Base-by-base conservation (phyloP, 2,329 filamentous ascomycete genomes). In the Fusarium haematococcum region DNA sequence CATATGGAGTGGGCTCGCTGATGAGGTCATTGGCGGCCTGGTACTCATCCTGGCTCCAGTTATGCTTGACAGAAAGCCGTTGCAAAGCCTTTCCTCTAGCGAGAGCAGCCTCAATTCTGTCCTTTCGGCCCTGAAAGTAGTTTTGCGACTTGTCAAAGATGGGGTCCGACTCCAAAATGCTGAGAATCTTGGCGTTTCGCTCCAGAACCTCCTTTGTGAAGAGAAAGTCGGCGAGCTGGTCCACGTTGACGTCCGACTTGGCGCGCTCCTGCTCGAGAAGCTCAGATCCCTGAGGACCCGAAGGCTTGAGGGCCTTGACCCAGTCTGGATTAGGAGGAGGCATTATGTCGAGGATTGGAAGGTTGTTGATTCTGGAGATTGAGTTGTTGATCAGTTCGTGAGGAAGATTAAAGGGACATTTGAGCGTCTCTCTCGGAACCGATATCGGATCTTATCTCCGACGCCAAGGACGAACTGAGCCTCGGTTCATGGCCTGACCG, bases 141-240 rank as follows among this genome's bases (percentile, higher is more conserved):
- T 95, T 94, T 74, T 93, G 91, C 4, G 91, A 91, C 84, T 95
- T 95, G 83, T 95, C 92, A 75, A 95, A 95, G 66, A 94, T 88
- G 62, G 90, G 89, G 68, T 95, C 92, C 0, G 86, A 81, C 76
- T 91, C 85, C 6, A 95, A 87, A n/a, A 94, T 87, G 57, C 88
- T 83, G 7, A 94, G 84, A 32, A 95, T 87, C 27, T 84, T 85
- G 2, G 88, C 83, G 77, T 92, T 91, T 50, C 89, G 86, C 66
- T 91, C 86, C 13, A 95, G 85, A 6, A 86, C 86, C 68, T 92
- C 88, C 77, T 90, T 90, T 25, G 91, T 93, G 81, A 93, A 93
- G 56, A 95, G 86, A 77, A 94, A 91, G 61, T 90, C 86, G 56
- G 91, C 89, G 10, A 95, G 86, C 79, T 91, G 89, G 68, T 92